Base-by-base conservation (phyloP, 495 filamentous ascomycete genomes). In the Diplogelasinospora grovesii region DNA sequence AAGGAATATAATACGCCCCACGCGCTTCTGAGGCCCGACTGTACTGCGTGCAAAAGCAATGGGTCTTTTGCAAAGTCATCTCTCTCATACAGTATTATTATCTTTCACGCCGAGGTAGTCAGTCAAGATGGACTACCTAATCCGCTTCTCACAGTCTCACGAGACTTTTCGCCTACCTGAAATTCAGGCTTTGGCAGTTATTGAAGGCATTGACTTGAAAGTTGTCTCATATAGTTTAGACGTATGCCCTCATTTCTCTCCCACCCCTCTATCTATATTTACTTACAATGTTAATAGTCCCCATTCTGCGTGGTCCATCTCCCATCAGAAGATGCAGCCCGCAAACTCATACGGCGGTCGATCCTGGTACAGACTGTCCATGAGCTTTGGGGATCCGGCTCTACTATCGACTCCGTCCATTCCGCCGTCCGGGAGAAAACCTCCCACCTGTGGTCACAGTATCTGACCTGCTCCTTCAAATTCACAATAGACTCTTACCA, bases 81-180 rank as follows among this genome's bases (percentile, higher is more conserved):
- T n/a, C n/a, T n/a, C n/a, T n/a, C n/a, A n/a, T n/a, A n/a, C n/a
- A n/a, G n/a, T n/a, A n/a, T n/a, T n/a, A n/a, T n/a, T n/a, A n/a
- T n/a, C n/a, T n/a, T n/a, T n/a, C n/a, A n/a, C n/a, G n/a, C n/a
- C n/a, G n/a, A n/a, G n/a, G n/a, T n/a, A n/a, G n/a, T n/a, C n/a
- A n/a, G n/a, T n/a, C n/a, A 49, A 36, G 45, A 55, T 86, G 77
- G 78, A 92, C 41, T 97, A 83, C 51, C 76, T 99, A 31, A 81
- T 99, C 43, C 83, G 90, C 46, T 87, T 97, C 56, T 86, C 81
- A 8, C 93, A 97, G 59, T 69, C 74, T 36, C 89, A 96, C 57
- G 87, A 96, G 69, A 83, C 76, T 10, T 99, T 99, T 57, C 84
- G 89, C 38, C 74, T 74, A 42, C 74, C 89, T 7, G 92, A 99